phyloP scores from a whole-genome alignment of 208 protist species.

The Crithidia bombi region DNA sequence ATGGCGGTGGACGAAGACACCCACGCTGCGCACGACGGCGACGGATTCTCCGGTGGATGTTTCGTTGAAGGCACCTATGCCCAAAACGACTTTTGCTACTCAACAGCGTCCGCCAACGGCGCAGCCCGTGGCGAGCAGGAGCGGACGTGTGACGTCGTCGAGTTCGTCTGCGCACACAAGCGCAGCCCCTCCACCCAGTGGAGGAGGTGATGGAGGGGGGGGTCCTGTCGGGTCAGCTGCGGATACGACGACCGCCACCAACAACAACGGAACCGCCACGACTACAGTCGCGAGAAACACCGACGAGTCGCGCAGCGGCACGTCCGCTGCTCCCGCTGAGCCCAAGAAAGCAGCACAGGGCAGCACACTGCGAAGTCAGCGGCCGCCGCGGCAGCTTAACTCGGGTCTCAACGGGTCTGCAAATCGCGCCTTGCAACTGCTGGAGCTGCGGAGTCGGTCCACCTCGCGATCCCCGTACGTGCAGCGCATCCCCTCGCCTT shows the following conservation, averaged over 20 bases:
- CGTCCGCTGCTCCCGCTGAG: background rate
- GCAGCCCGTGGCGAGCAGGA: conserved; percentile 4
- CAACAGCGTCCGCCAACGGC: conserved; percentile 11
- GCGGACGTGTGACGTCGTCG: conserved; percentile 1
- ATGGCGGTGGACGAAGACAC: background rate
- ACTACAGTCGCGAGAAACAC: background rate
- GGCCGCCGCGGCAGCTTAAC: conserved; percentile 3
- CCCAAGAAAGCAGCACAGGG: background rate
- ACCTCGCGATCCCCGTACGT: conserved; percentile 6
- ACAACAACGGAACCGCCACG: background rate
- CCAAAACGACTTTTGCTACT: background rate
- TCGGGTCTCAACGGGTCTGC: conserved; percentile 6
- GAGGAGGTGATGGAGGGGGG: background rate
- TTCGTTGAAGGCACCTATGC: background rate
- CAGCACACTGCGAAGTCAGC: background rate
- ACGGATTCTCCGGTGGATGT: background rate
- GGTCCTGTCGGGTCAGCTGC: background rate
- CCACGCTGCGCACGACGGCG: conserved; percentile 1
- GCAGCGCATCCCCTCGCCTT: conserved; percentile 6
- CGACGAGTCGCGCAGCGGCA: background rate
- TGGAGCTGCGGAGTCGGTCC: conserved; percentile 20
- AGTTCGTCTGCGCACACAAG: background rate
- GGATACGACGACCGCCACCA: background rate
- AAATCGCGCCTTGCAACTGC: conserved; percentile 24
- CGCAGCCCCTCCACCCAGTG: background rate